A percentile compares a stretch with the other conserved stretches of the same genome.
These are phyloP conservation scores for Peronospora farinosa DNA, from an alignment of 352 stramenopile species.

Conservation along the genomic window DNA sequence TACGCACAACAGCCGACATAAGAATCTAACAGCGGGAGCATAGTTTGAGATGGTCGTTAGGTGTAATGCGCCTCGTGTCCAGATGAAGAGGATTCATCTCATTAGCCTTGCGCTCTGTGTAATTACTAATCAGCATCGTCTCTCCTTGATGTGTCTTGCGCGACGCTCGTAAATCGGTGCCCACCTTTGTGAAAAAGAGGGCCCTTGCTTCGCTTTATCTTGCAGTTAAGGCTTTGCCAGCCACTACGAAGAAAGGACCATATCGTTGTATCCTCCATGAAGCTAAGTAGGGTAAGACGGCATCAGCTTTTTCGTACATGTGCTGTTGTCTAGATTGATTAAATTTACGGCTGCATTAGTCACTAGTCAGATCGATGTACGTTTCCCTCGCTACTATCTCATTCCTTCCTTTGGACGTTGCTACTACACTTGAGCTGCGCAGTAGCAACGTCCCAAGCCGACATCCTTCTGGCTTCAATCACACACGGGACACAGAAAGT, in stretches of 20 bases:
- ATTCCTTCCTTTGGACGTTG: constrained; percentile 8
- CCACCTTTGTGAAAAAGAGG: no score
- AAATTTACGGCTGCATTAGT: constrained; percentile 11
- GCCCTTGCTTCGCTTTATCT: no score
- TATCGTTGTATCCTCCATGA: no score
- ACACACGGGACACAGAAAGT: constrained; percentile 48
- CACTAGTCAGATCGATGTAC: constrained; percentile 12
- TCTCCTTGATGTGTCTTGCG: constrained; percentile 12
- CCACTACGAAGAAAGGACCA: no score
- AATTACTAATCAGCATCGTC: not conserved
- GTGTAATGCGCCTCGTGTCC: no score
- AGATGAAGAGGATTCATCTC: not conserved
- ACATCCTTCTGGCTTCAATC: constrained; percentile 32
- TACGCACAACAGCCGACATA: no score
- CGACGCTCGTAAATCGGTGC: no score
- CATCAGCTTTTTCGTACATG: not conserved
- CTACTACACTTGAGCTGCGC: constrained; percentile 18
- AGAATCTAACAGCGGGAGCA: no score
- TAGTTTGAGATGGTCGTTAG: no score
- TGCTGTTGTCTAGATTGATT: constrained; percentile 1
- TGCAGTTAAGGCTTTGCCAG: no score
- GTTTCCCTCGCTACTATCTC: not conserved
- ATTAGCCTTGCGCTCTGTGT: not conserved
- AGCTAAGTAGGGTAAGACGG: not conserved
- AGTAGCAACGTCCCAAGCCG: constrained; percentile 39